Conservation (phyloP, 805 yeast genomes). For the Sugiyamaella chiloensis region DNA sequence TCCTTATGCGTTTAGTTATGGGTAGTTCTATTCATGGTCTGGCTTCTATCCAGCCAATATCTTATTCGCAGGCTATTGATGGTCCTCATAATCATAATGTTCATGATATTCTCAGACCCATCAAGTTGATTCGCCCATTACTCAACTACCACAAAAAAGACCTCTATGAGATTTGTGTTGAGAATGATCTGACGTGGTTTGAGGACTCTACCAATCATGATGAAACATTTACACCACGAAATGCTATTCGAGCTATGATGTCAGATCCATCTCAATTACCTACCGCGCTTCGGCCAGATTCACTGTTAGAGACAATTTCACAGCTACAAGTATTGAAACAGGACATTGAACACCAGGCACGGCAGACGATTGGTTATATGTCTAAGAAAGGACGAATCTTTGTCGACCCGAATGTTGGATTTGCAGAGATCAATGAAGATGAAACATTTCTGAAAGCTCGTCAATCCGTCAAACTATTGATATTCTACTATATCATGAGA, state of each 20-base stretch:
- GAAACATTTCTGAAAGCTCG: conserved; percentile 8
- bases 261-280: conserved; percentile 10
- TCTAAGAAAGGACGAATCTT: conserved; percentile 8
- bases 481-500: conserved; percentile 7
- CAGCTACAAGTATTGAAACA: conserved; percentile 18
- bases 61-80: conserved; percentile 9
- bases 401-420: conserved; percentile 11
- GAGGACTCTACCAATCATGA: conserved; percentile 67
- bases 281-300: conserved; percentile 7
- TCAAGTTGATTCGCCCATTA: conserved; percentile 51
- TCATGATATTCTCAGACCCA: not conserved
- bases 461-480: conserved; percentile 10
- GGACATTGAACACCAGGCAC: conserved; percentile 24
- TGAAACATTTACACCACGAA: conserved; percentile 53
- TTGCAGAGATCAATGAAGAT: conserved; percentile 3
- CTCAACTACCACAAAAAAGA: conserved; percentile 44
- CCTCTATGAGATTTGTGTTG: conserved; percentile 45
- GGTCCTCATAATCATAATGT: conserved; percentile 1
- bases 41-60: conserved; percentile 48
- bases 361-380: conserved; percentile 17
- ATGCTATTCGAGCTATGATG: conserved; percentile 44
- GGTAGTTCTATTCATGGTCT: conserved; percentile 56
- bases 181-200: conserved; percentile 51
- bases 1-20: conserved; percentile 48
- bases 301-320: conserved; percentile 17